Evolutionary conservation across 2,329 filamentous ascomycete species (phyloP).

Genomic region (Dactylellina leptospora): DNA sequence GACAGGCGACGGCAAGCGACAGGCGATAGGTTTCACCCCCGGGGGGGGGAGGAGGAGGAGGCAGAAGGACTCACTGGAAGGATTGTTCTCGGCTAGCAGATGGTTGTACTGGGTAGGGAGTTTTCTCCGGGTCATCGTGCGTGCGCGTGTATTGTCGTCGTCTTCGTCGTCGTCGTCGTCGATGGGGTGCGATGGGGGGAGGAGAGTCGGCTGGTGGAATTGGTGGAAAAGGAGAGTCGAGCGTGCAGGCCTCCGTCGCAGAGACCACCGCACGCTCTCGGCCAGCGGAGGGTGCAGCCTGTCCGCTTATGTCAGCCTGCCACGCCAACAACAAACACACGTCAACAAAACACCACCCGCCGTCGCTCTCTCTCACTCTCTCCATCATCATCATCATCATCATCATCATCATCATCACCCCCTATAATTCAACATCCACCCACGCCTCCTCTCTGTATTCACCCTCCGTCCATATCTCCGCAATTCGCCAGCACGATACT

Average conservation of each 20-base stretch:
- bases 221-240: conserved; percentile 8
- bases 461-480: neutral
- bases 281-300: no score
- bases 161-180: neutral
- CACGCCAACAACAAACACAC: no score
- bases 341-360: neutral
- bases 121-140: conserved; percentile 42
- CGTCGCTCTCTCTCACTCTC: neutral
- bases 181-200: neutral
- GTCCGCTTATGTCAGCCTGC: no score
- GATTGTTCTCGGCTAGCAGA: conserved; percentile 38
- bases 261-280: neutral
- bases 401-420: neutral
- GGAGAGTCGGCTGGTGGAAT: neutral
- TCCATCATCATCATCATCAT: neutral
- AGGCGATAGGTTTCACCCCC: no score
- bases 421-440: no score
- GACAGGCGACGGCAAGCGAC: conserved; percentile 2
- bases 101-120: conserved; percentile 43
- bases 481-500: no score
- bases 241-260: conserved; percentile 17
- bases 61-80: conserved; percentile 31
- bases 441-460: neutral
- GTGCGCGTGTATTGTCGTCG: neutral
- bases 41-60: conserved; percentile 1